These are phyloP conservation scores for Wickerhamomyces subpelliculosus DNA, from an alignment of 805 yeast species.

Conservation along the genomic window DNA sequence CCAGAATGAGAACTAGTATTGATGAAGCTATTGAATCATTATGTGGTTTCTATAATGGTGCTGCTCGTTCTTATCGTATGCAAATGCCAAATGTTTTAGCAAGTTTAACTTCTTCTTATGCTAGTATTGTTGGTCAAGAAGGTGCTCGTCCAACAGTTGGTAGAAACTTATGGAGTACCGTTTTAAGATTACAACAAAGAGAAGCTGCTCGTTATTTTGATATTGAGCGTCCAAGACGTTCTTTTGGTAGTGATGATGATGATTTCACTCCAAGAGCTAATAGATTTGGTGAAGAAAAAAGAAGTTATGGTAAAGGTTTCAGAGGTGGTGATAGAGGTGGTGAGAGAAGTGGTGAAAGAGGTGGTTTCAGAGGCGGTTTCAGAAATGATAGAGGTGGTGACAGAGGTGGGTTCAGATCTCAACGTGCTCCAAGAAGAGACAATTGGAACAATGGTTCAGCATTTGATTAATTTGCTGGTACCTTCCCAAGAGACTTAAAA, in stretches of 20 bases:
- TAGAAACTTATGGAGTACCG: conserved; percentile 14
- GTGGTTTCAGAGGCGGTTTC: conserved; percentile 6
- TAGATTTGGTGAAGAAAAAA: conserved; percentile 5
- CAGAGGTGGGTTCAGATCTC: too few species aligned
- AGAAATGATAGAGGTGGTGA: conserved; percentile 7
- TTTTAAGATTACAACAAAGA: conserved; percentile 15
- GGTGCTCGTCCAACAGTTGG: conserved; percentile 15
- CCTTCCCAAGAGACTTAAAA: too few species aligned
- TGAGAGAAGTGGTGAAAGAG: conserved; percentile 14
- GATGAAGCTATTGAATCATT: conserved; percentile 27
- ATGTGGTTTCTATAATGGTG: conserved; percentile 30
- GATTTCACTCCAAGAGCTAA: conserved; percentile 27
- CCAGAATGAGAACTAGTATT: conserved; percentile 21
- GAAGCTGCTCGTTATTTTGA: conserved; percentile 16
- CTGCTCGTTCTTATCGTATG: conserved; percentile 25
- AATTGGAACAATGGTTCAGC: too few species aligned
- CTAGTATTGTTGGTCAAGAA: conserved; percentile 17
- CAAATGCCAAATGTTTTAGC: conserved; percentile 24
- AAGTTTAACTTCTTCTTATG: conserved; percentile 25
- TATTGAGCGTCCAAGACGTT: conserved; percentile 14
- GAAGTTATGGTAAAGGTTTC: conserved; percentile 5
- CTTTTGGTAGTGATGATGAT: too few species aligned
- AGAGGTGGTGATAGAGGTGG: conserved; percentile 5
- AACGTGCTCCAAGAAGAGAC: too few species aligned
- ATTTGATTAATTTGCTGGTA: too few species aligned